Evolutionary conservation across 805 yeast species (phyloP).

Genomic region (Yarrowia divulgata): DNA sequence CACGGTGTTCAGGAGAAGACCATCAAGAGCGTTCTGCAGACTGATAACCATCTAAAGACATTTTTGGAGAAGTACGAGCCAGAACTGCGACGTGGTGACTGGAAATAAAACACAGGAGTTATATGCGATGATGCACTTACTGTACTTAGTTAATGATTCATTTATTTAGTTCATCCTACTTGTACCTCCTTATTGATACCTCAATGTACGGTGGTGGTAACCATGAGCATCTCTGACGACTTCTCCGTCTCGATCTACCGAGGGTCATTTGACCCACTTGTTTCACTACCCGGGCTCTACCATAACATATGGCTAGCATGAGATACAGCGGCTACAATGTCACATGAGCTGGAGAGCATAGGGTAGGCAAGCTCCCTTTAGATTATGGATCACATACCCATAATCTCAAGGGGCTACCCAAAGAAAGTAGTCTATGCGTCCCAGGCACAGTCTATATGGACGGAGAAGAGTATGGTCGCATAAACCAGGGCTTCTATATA

Average conservation of each 20-base stretch:
- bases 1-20: constrained; percentile 39
- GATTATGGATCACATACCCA: not conserved
- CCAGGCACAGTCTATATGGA: not conserved
- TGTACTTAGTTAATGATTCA: not conserved
- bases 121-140: no score
- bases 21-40: constrained; percentile 41
- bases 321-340: not conserved
- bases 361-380: not conserved
- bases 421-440: not conserved
- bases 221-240: no score
- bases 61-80: constrained; percentile 20
- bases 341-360: not conserved
- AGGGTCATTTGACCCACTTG: no score
- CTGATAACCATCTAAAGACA: constrained; percentile 23
- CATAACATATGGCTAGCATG: no score
- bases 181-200: no score
- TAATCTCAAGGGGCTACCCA: not conserved
- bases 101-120: not conserved
- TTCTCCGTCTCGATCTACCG: no score
- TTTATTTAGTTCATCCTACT: not conserved
- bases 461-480: not conserved
- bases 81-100: not conserved
- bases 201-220: no score
- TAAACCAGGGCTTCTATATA: not conserved
- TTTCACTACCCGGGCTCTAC: no score